These are phyloP conservation scores for Psidium friedrichsthalianum DNA, from an alignment of 345 rosid species.

Conservation along the genomic window DNA sequence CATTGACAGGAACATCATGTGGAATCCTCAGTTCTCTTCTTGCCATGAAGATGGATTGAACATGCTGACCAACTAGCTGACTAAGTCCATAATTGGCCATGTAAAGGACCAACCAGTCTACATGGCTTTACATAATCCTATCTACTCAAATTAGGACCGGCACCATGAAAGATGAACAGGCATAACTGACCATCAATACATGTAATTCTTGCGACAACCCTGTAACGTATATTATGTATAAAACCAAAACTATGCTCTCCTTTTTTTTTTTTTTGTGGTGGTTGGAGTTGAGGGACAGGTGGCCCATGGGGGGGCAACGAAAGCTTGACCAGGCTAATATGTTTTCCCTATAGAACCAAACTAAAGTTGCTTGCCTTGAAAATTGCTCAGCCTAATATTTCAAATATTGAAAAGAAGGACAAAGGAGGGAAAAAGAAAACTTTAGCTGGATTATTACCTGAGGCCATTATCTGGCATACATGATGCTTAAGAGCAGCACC, in stretches of 20 bases:
- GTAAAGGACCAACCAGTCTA: background rate
- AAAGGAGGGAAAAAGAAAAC: background rate
- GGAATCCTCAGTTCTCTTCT: background rate
- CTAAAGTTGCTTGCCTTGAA: background rate
- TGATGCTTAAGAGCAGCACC: conserved; percentile 76
- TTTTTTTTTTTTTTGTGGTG: background rate
- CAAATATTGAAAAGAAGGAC: background rate
- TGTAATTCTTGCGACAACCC: background rate
- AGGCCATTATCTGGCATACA: conserved; percentile 50
- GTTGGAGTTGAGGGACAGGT: background rate
- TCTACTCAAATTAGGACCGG: background rate
- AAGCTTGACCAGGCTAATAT: background rate
- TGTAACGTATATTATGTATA: background rate
- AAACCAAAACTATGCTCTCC: background rate
- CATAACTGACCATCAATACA: background rate
- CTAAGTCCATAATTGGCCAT: background rate
- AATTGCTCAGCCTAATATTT: background rate
- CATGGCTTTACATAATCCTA: background rate
- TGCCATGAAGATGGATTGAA: background rate
- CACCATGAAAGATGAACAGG: background rate
- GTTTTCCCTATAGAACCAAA: background rate
- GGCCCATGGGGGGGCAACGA: background rate
- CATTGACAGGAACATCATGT: background rate
- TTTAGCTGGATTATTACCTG: conserved; percentile 23
- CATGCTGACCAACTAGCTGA: background rate